Evolutionary conservation across 2,329 filamentous ascomycete species (phyloP), one percentile per base, ranked within the genome.

Genomic region (Fusarium nisikadoi): DNA sequence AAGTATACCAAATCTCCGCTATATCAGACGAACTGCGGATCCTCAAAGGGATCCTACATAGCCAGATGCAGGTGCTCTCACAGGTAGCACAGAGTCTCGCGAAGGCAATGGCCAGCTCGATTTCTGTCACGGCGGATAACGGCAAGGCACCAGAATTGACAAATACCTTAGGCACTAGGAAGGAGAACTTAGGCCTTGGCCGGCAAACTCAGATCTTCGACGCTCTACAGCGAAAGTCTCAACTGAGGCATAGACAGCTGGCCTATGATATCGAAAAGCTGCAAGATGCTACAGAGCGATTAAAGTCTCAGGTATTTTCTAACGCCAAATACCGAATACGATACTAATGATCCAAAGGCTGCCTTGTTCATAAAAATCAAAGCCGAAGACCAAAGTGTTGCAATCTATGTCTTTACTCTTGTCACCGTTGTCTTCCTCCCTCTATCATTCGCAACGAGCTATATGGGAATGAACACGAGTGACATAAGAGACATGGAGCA

Each of bases 321-420:
- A 27, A 27, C 25, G 3, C 20, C 6, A 7, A 14, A 8, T 5
- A 20, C 3, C 19, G 3, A 4, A 27, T 0, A 7, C 27, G 8
- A 46, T 7, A 5, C 19, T 46, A 46, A 46, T 2, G 0, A 5
- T 4, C 6, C 17, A 27, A 20, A 46, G 19, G 43, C 13, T n/a
- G 19, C 43, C 29, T n/a, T 46, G 0, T 46, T n/a, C 9, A 46
- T 46, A 0, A 46, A 29, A 4, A 29, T 46, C 4, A 46, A 46
- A 46, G 19, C 19, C 19, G 43, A 46, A 7, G 19, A 46, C 43
- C 25, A 29, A n/a, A 46, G 25, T 5, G 8, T 29, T 6, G 43
- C 25, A 16, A 46, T 29, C 2, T 46, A 29, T 4, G 13, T 29
- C 9, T 46, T 46, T 7, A 46, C 25, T 8, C 2, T 29, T 6